phyloP scores from a whole-genome alignment of 352 stramenopile genomes.

The Globisporangium camurandrum region DNA sequence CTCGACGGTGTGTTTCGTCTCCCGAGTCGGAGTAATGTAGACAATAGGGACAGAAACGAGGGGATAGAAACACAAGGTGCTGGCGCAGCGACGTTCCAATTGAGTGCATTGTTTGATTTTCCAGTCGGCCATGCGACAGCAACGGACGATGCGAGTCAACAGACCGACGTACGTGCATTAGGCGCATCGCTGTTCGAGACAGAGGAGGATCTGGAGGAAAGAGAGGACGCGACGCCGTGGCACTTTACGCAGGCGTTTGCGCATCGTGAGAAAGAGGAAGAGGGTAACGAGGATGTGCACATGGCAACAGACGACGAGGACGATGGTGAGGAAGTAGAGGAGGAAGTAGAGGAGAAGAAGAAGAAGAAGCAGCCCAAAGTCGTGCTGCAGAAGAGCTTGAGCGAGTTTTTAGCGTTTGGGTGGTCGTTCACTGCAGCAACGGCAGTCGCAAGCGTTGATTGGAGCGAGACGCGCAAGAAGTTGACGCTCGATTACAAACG shows the following conservation, averaged over 20 bases:
- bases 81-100: slow-evolving; percentile 38
- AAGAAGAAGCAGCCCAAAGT: slow-evolving; percentile 14
- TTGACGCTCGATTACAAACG: slow-evolving; percentile 77
- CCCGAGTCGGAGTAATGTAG: slow-evolving; percentile 1
- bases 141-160: slow-evolving; percentile 28
- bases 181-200: slow-evolving; percentile 43
- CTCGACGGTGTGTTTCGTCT: slow-evolving; percentile 61
- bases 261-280: slow-evolving; percentile 17
- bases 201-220: slow-evolving; percentile 15
- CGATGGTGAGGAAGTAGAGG: slow-evolving; percentile 23
- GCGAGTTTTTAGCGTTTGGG: slow-evolving; percentile 62
- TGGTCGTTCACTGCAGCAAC: slow-evolving; percentile 26
- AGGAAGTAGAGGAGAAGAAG: slow-evolving; percentile 17
- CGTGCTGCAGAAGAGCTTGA: slow-evolving; percentile 32
- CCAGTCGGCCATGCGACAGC: slow-evolving; percentile 31
- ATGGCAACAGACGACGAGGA: slow-evolving; percentile 28
- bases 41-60: slow-evolving; percentile 6
- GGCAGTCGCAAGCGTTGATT: slow-evolving; percentile 23
- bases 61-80: background rate
- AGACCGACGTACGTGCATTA: slow-evolving; percentile 24
- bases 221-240: slow-evolving; percentile 18
- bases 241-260: slow-evolving; percentile 32
- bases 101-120: slow-evolving; percentile 67
- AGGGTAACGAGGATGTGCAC: slow-evolving; percentile 16
- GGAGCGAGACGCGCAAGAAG: slow-evolving; percentile 58